Conservation (phyloP, 345 rosid species). For the Eucalyptus cladocalyx region DNA sequence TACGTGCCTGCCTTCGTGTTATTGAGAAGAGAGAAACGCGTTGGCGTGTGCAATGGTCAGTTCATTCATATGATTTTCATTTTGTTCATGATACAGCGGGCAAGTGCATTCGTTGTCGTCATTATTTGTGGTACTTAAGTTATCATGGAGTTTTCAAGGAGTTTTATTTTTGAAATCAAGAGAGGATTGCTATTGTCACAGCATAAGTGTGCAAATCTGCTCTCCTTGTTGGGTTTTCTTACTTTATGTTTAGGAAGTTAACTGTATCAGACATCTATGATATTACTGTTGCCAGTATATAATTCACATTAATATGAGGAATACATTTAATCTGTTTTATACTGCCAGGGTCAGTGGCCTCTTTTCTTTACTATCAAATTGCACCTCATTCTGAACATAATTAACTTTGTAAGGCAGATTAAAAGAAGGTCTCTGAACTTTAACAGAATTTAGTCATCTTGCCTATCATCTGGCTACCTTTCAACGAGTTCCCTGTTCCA, state of each 20-base stretch:
- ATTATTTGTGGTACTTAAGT: neutral
- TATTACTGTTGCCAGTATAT: neutral
- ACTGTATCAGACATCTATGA: neutral
- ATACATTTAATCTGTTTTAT: neutral
- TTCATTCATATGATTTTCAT: neutral
- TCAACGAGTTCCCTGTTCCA: neutral
- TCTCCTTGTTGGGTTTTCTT: neutral
- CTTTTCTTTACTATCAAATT: neutral
- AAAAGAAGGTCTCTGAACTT: neutral
- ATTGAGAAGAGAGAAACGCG: constrained; percentile 99
- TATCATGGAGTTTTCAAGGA: neutral
- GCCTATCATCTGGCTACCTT: neutral
- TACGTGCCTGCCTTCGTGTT: constrained; percentile 98
- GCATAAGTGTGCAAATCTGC: neutral
- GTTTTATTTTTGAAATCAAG: neutral
- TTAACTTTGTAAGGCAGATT: neutral
- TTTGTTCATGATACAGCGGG: neutral
- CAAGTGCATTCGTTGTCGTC: neutral
- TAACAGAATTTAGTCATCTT: neutral
- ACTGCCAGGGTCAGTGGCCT: neutral
- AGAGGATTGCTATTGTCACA: neutral
- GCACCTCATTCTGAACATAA: neutral
- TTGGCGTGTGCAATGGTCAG: constrained; percentile 99
- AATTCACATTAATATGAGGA: neutral
- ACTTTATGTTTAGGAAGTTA: neutral